Base-by-base conservation (phyloP, 176 grass and related monocot genomes). In the Phyllostachys edulis region DNA sequence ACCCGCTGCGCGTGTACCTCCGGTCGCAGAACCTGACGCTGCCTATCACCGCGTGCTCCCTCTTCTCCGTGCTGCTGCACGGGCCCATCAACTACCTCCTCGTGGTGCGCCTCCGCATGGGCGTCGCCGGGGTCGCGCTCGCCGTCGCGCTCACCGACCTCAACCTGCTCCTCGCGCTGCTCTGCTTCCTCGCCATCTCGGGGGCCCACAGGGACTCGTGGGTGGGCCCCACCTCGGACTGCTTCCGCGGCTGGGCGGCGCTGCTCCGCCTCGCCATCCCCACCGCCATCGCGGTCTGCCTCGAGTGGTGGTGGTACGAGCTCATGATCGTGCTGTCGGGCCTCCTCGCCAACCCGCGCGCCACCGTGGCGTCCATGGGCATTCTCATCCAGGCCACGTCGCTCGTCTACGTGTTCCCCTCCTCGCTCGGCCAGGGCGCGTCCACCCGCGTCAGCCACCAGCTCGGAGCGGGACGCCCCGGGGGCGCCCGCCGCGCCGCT, bases 281-380 rank as follows among this genome's bases (percentile, higher is more conserved):
- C 15, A 94, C 97, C 3, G 94, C 93, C 29, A 87, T 79, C 10
- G 94, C 97, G 8, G 97, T 99, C 0, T 99, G 97, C 84, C 86
- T 99, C 44, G 97, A 99, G 66, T 99, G 97, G 97, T 99, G 97
- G 97, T 99, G 97, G 97, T 99, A 99, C 80, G 97, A 99, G 81
- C 80, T 99, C 80, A 99, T 99, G 93, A 99, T 99, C 73, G 88
- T 99, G 85, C 88, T 96, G 14, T 96, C 93, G 45, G 97, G 97
- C 3, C 90, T 99, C 64, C 91, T 99, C 3, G 60, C 81, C 62
- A 90, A 96, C 70, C 97, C 93, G 70, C 90, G 77, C 65, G 91
- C 93, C 29, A 85, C 97, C 42, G 93, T 99, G 29, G 93, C 97
- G 10, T 96, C 97, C 65, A 99, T 99, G 97, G 97, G 97, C 23